These are phyloP conservation scores for Daedalea quercina DNA, from an alignment of 768 basidiomycete genomes.

Conservation along the genomic window DNA sequence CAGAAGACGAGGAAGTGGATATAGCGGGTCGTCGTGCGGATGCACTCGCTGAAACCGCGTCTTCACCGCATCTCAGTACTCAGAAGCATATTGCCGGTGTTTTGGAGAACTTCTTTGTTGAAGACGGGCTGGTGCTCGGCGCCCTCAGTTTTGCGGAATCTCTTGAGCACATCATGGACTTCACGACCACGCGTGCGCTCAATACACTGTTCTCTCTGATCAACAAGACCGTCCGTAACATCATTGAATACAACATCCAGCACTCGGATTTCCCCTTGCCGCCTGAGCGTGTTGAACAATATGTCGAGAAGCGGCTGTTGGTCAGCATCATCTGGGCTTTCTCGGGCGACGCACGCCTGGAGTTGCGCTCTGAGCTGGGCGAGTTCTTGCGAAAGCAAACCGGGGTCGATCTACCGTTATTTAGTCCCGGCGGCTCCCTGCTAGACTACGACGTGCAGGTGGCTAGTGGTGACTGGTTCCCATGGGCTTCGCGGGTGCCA, in stretches of 20 bases:
- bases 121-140: slow-evolving; percentile 72
- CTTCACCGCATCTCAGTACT: slow-evolving; percentile 58
- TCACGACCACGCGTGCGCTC: slow-evolving; percentile 84
- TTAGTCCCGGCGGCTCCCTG: slow-evolving; percentile 71
- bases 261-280: slow-evolving; percentile 93
- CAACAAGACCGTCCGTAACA: slow-evolving; percentile 91
- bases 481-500: slow-evolving; percentile 91
- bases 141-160: slow-evolving; percentile 76
- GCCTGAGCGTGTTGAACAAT: slow-evolving; percentile 81
- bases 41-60: slow-evolving; percentile 37
- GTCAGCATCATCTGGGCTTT: slow-evolving; percentile 98
- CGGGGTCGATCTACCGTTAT: slow-evolving; percentile 81
- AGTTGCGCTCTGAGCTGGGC: slow-evolving; percentile 83
- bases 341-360: slow-evolving; percentile 91
- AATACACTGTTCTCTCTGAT: slow-evolving; percentile 95
- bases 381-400: slow-evolving; percentile 80
- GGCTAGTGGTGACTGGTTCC: slow-evolving; percentile 75
- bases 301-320: slow-evolving; percentile 83
- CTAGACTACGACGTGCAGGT: slow-evolving; percentile 96
- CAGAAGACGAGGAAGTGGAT: slow-evolving; percentile 82
- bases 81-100: slow-evolving; percentile 72
- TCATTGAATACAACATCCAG: slow-evolving; percentile 91
- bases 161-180: slow-evolving; percentile 99
- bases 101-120: slow-evolving; percentile 76
- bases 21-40: slow-evolving; percentile 56